These are phyloP conservation scores for Dendrobium catenatum DNA, from an alignment of 106 monocot species.

Conservation along the genomic window DNA sequence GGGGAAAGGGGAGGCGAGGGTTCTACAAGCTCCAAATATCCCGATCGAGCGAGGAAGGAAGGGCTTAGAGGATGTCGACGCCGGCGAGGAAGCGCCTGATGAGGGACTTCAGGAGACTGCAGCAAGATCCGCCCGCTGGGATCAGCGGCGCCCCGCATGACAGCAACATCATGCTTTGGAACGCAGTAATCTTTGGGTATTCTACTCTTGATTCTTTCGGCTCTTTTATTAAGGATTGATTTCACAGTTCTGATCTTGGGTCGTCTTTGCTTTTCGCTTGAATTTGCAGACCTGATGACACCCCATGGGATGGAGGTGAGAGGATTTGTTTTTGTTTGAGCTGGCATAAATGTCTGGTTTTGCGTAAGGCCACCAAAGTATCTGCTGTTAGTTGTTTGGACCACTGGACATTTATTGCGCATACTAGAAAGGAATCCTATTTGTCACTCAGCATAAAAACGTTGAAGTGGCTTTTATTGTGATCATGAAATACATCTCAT, in stretches of 20 bases:
- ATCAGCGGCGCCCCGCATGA: conserved; percentile 76
- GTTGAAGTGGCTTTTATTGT: no score
- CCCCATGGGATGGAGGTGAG: conserved; percentile 28
- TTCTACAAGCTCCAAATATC: not conserved
- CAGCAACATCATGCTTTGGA: conserved; percentile 82
- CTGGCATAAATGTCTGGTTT: no score
- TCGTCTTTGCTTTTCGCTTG: not conserved
- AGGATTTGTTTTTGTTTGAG: not conserved
- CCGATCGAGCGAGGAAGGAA: no score
- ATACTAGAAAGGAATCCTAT: no score
- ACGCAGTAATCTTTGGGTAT: conserved; percentile 81
- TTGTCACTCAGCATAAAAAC: no score
- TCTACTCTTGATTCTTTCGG: not conserved
- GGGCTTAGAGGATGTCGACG: conserved; percentile 42
- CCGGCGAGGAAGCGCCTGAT: conserved; percentile 73
- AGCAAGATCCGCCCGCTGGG: conserved; percentile 73
- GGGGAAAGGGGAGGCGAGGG: no score
- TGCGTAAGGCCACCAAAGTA: no score
- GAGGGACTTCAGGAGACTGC: conserved; percentile 75
- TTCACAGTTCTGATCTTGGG: not conserved
- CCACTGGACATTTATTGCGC: no score
- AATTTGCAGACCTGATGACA: conserved; percentile 23
- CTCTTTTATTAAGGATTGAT: not conserved
- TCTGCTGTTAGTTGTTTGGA: no score
- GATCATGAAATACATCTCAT: no score